Evolutionary conservation across 2,329 filamentous ascomycete species (phyloP).

Genomic region (Colletotrichum lentis): DNA sequence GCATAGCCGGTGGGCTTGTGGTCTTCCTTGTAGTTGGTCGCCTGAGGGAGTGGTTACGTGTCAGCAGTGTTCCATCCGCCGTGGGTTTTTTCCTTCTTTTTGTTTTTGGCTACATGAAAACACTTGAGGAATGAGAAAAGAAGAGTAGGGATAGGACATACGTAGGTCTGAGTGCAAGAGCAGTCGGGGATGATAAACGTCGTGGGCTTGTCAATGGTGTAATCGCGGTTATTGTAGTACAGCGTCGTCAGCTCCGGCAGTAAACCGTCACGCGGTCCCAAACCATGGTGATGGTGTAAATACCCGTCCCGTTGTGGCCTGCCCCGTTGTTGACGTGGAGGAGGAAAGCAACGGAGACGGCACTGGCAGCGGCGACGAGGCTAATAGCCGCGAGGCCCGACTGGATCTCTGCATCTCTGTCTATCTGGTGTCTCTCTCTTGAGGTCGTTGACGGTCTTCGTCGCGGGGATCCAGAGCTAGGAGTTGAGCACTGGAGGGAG

Average conservation of each 20-base stretch:
- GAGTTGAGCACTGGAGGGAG: constrained; percentile 10
- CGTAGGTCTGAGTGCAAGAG: constrained; percentile 54
- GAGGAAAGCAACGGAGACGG: neutral
- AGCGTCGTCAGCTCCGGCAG: constrained; percentile 56
- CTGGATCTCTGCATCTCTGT: constrained; percentile 45
- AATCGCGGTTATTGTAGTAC: constrained; percentile 52
- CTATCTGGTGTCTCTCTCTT: constrained; percentile 38
- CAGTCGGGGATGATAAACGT: constrained; percentile 65
- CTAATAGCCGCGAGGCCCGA: constrained; percentile 42
- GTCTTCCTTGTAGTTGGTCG: neutral
- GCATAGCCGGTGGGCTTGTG: constrained; percentile 5
- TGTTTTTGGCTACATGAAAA: too few species aligned
- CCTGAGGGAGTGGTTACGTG: neutral
- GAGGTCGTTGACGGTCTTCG: neutral
- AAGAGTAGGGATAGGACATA: constrained; percentile 5
- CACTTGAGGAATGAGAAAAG: neutral
- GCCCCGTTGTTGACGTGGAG: constrained; percentile 16
- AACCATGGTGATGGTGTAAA: constrained; percentile 49
- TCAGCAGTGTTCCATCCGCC: neutral
- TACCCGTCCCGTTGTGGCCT: constrained; percentile 39
- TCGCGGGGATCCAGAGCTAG: constrained; percentile 3
- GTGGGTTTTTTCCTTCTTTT: too few species aligned
- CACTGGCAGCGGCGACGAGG: constrained; percentile 38
- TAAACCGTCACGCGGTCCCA: constrained; percentile 51
- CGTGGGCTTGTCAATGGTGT: constrained; percentile 62